Evolutionary conservation across 140 eudicot species (phyloP), one percentile per base, ranked within the genome.

Genomic region (Bidens hawaiensis): DNA sequence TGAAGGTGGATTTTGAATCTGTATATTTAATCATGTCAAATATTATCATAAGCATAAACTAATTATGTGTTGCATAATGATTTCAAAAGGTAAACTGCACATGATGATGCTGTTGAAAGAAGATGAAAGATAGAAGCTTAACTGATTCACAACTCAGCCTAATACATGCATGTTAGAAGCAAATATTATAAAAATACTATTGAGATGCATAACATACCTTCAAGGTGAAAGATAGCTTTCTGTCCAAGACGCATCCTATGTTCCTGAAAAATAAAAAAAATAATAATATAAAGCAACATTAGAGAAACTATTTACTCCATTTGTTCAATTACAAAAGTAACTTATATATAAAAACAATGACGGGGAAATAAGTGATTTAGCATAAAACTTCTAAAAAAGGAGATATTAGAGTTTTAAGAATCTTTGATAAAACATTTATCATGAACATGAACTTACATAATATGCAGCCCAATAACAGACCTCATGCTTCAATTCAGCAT

Each of bases 391-490:
- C 25, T 2, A 22, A 50, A 1, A 19, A 23, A 10, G 12, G 15
- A 4, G 11, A n/a, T 18, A 47, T 7, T n/a, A 14, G 10, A 71
- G 25, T n/a, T n/a, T n/a, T n/a, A n/a, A n/a, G 63, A 62, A 26
- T 47, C 14, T 25, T 25, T 36, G 12, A 60, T 13, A 14, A 28
- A 33, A 49, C 5, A 42, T 60, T 60, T n/a, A 55, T 77, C 40
- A 60, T 36, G 70, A 60, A 73, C 96, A 80, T 71, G 69, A 57
- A 75, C 96, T 82, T 78, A 91, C 98, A 83, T 91, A 91, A 82
- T 91, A 87, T 36, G 98, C 96, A 57, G 98, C 98, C 98, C 98
- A 91, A 62, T 85, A 90, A 58, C 93, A 84, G 64, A 91, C 87
- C 79, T 91, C 96, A 75, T 79, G 95, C 83, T 91, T 91, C 62